phyloP scores from a whole-genome alignment of 306 rosid genomes.

The Erythrophleum fordii region DNA sequence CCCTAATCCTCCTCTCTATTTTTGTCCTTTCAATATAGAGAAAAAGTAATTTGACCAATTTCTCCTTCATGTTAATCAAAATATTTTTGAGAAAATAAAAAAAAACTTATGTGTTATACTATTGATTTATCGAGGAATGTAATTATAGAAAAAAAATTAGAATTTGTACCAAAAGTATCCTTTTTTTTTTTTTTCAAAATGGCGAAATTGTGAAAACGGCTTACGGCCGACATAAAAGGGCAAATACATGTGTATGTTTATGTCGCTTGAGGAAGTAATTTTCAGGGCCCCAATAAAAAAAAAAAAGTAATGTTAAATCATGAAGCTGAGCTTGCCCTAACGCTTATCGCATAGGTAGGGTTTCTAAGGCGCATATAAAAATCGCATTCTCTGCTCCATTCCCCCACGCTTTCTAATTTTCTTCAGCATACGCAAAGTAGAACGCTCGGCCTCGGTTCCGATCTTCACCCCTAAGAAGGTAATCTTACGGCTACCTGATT shows the following conservation, averaged over 20 bases:
- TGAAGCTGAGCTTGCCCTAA: constrained; percentile 37
- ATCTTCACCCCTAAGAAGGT: not conserved
- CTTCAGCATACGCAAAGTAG: not conserved
- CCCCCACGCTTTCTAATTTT: not conserved
- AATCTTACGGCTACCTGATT: not conserved
- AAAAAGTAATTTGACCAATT: not conserved
- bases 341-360: constrained; percentile 36
- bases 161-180: too few species aligned
- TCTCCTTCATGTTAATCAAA: too few species aligned
- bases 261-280: not conserved
- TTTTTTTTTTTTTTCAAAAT: too few species aligned
- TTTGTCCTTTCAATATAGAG: too few species aligned
- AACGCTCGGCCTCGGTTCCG: not conserved
- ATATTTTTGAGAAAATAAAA: too few species aligned
- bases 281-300: not conserved
- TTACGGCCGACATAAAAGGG: too few species aligned
- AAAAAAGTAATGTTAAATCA: not conserved
- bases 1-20: too few species aligned
- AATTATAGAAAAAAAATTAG: too few species aligned
- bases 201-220: not conserved
- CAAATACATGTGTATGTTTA: not conserved
- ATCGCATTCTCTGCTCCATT: not conserved
- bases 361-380: constrained; percentile 31
- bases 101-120: too few species aligned
- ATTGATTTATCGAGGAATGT: too few species aligned